Percentiles rank a stretch among this genome's conserved stretches.
These are phyloP conservation scores for Lignosus rhinocerotis DNA, from an alignment of 1,284 basidiomycete species.

Conservation along the genomic window DNA sequence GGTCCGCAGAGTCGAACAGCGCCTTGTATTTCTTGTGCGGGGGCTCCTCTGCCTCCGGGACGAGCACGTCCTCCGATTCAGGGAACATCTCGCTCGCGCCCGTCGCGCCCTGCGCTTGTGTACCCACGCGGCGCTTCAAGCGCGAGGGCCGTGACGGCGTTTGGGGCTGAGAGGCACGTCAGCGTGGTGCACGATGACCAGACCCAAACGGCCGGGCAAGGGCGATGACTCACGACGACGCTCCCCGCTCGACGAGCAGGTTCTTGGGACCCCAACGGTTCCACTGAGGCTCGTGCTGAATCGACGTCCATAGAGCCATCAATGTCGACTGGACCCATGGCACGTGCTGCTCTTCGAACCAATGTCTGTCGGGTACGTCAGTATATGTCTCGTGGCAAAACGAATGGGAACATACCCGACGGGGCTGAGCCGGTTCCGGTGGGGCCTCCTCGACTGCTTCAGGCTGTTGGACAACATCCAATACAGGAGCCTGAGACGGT, in stretches of 20 bases:
- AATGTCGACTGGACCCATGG: constrained; percentile 22
- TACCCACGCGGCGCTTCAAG: constrained; percentile 42
- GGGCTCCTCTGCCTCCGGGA: constrained; percentile 45
- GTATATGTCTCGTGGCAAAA: neutral
- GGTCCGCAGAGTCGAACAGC: constrained; percentile 68
- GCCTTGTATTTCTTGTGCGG: constrained; percentile 69
- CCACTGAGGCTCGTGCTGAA: constrained; percentile 5
- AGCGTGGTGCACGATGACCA: neutral
- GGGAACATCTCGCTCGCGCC: constrained; percentile 18
- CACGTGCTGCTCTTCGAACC: constrained; percentile 24
- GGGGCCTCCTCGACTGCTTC: neutral
- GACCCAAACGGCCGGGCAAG: neutral
- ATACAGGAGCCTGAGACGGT: constrained; percentile 7
- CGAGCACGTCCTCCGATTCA: constrained; percentile 24
- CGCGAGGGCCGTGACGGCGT: constrained; percentile 32
- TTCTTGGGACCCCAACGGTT: constrained; percentile 1
- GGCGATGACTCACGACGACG: constrained; percentile 12
- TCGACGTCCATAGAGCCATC: constrained; percentile 26
- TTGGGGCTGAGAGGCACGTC: constrained; percentile 8
- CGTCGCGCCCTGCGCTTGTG: constrained; percentile 17
- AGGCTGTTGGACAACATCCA: neutral
- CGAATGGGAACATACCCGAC: neutral
- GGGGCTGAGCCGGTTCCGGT: neutral
- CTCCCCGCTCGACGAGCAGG: constrained; percentile 3
- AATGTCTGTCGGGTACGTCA: constrained; percentile 20